Base-by-base conservation (phyloP, 2,329 filamentous ascomycete genomes). In the Diatrype stigma region DNA sequence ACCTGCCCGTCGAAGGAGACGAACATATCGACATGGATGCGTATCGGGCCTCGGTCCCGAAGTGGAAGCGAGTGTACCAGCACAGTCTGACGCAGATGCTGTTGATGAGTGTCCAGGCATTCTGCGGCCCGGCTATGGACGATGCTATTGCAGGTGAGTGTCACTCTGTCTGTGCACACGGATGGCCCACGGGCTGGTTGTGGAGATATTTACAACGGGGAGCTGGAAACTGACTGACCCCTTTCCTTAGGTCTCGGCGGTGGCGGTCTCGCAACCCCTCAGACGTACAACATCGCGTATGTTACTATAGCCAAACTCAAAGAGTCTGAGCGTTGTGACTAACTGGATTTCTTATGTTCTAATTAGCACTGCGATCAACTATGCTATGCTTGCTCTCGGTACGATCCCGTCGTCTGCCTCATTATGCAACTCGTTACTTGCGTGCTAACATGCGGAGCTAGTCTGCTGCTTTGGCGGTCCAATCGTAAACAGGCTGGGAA, bases 31-130 rank as follows among this genome's bases (percentile, higher is more conserved):
- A 74, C 48, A 70, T 74, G 64, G 60, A 59, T 1, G 55, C 53
- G 16, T 67, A 67, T 49, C 51, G 50, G 23, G 47, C 51, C 16
- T 50, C 57, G 8, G 57, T 61, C 1, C 73, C 73, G 1, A 52
- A 63, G 4, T 76, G 73, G 73, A 74, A 73, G 54, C 67, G 71
- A 3, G 55, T 75, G 4, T 72, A 71, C 63, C 71, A 73, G 53
- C 71, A 76, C 55, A 75, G 73, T 55, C 65, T 77, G 56, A 76
- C 73, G 5, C 73, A 77, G 60, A 76, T 77, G 74, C 60, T 76
- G 57, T 63, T 76, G 4, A 58, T 77, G 11, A 75, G 73, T 38
- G 60, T 76, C 10, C 74, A 77, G 55, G 71, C 72, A 0, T 75
- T 75, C 42, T 71, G 69, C 51, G 70, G 70, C 2, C 70, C 70